Evolutionary conservation across 495 filamentous ascomycete species (phyloP).

Genomic region (Tuber indicum): DNA sequence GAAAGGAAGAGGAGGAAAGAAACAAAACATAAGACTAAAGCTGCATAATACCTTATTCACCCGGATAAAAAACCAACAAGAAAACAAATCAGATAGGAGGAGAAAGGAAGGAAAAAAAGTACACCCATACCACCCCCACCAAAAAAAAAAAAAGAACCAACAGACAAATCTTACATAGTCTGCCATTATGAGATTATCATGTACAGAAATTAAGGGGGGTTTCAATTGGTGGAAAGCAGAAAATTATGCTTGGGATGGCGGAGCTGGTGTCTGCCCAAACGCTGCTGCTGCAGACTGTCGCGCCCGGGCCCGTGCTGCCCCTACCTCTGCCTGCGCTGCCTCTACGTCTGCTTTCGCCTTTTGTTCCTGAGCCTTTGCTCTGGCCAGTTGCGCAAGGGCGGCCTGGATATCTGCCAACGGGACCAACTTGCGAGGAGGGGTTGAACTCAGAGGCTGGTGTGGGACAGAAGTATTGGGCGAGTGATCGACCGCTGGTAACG

Average conservation of each 20-base stretch:
- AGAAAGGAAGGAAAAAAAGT: conserved; percentile 10
- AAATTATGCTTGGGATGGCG: conserved; percentile 24
- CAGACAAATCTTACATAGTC: conserved; percentile 9
- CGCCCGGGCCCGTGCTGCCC: conserved; percentile 25
- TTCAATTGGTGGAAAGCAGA: neutral
- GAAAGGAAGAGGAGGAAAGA: conserved; percentile 14
- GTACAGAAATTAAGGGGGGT: neutral
- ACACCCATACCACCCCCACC: conserved; percentile 27
- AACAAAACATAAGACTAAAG: conserved; percentile 13
- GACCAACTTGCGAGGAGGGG: conserved; percentile 22
- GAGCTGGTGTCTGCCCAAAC: conserved; percentile 3
- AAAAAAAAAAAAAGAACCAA: conserved; percentile 9
- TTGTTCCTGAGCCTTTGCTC: conserved; percentile 15
- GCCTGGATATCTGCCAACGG: conserved; percentile 33
- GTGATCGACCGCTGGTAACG: neutral
- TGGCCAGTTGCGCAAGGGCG: conserved; percentile 27
- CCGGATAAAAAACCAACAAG: conserved; percentile 8
- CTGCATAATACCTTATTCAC: conserved; percentile 23
- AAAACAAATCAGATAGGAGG: conserved; percentile 18
- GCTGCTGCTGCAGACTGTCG: conserved; percentile 8
- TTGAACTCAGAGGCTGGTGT: conserved; percentile 13
- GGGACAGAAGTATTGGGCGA: neutral
- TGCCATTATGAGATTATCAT: neutral
- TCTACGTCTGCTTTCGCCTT: conserved; percentile 18
- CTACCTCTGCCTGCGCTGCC: conserved; percentile 22